Evolutionary conservation across 2,329 filamentous ascomycete genomes (phyloP).

Genomic region (Gyromitra esculenta): DNA sequence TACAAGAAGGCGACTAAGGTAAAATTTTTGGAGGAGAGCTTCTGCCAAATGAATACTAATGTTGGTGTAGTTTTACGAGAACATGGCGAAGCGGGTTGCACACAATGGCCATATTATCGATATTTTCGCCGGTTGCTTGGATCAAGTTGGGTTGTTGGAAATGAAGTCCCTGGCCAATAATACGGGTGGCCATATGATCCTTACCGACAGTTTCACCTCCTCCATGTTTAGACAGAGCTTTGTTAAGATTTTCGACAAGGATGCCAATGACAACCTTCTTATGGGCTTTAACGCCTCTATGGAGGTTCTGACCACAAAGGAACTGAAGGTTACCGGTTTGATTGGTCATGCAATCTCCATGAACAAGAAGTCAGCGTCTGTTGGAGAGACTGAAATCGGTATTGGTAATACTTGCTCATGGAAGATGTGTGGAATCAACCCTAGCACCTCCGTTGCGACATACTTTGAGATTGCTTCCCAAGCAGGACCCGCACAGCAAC

Average conservation of each 20-base stretch:
- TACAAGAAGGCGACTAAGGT: constrained; percentile 96
- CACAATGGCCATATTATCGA: constrained; percentile 98
- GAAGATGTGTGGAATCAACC: constrained; percentile 99
- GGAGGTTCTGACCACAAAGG: constrained; percentile 96
- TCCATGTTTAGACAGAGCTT: constrained; percentile 99
- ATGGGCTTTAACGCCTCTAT: constrained; percentile 99
- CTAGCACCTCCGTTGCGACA: constrained; percentile 89
- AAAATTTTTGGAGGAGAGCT: constrained; percentile 37
- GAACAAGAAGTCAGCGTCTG: constrained; percentile 97
- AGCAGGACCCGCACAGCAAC: constrained; percentile 81
- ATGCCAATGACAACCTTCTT: constrained; percentile 88
- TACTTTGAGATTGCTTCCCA: constrained; percentile 98
- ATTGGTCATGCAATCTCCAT: constrained; percentile 96
- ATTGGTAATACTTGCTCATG: constrained; percentile 98
- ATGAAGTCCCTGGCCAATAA: constrained; percentile 98
- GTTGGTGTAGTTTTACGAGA: constrained; percentile 83
- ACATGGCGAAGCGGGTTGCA: constrained; percentile 88
- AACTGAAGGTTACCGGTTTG: constrained; percentile 95
- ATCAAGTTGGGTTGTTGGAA: constrained; percentile 95
- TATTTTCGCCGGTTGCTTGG: constrained; percentile 95
- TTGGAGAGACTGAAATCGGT: constrained; percentile 96
- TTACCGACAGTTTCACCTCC: constrained; percentile 97
- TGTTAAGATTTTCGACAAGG: constrained; percentile 95
- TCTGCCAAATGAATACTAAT: constrained; percentile 57
- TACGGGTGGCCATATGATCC: constrained; percentile 96